Percentiles rank a stretch among this genome's conserved stretches.
Evolutionary conservation across 306 rosid species (phyloP).

Genomic region (Cucurbita ficifolia): DNA sequence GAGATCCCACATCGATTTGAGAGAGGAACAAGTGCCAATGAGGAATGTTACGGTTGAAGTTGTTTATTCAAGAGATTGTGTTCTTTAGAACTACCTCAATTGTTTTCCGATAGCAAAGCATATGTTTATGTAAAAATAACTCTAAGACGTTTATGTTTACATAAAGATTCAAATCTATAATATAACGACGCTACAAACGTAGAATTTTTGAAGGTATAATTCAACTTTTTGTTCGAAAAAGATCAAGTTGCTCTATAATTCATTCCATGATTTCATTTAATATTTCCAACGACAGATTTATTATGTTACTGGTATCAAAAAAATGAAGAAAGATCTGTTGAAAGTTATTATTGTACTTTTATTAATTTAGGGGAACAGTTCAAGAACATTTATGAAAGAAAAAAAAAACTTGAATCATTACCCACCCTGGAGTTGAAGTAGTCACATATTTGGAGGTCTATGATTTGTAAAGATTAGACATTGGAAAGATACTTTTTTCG

Average conservation of each 20-base stretch:
- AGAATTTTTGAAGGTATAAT: no score
- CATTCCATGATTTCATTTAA: neutral
- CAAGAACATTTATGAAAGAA: neutral
- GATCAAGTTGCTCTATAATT: neutral
- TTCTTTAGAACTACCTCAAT: neutral
- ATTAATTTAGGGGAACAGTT: neutral
- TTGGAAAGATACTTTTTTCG: conserved; percentile 17
- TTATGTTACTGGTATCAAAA: neutral
- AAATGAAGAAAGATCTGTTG: neutral
- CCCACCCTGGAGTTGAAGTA: neutral
- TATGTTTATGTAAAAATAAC: neutral
- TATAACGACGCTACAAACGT: no score
- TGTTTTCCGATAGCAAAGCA: neutral
- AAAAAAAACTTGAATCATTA: neutral
- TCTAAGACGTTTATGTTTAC: neutral
- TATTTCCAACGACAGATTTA: no score
- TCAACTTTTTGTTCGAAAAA: neutral
- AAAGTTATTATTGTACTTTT: neutral
- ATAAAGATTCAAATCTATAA: no score
- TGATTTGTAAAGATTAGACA: conserved; percentile 10
- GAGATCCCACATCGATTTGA: no score
- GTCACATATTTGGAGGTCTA: neutral
- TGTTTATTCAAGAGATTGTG: no score
- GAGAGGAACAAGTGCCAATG: no score
- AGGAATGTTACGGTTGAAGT: no score